These are phyloP conservation scores for Podosphaera fusca DNA, from an alignment of 2,329 filamentous ascomycete genomes.

Conservation along the genomic window DNA sequence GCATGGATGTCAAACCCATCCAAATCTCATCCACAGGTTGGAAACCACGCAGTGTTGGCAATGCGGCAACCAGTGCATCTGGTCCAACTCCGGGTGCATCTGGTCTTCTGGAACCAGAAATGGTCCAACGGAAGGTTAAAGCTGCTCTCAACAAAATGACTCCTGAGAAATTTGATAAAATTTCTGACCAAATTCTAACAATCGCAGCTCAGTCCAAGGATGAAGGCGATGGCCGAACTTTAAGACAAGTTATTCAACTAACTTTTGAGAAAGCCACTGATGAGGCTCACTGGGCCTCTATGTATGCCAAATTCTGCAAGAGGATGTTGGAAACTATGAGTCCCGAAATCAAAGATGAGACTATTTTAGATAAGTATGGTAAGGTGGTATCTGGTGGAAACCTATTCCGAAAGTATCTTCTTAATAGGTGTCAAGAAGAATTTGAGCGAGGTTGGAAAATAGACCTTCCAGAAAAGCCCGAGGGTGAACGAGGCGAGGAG, in stretches of 20 bases:
- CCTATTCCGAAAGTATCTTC: conserved; percentile 92
- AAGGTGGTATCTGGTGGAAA: conserved; percentile 78
- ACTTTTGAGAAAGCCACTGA: conserved; percentile 98
- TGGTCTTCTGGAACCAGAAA: conserved; percentile 57
- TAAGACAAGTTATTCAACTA: conserved; percentile 94
- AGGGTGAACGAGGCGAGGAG: conserved; percentile 32
- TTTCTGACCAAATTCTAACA: conserved; percentile 73
- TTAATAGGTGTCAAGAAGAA: conserved; percentile 96
- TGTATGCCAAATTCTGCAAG: conserved; percentile 98
- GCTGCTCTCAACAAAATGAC: conserved; percentile 99
- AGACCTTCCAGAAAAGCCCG: conserved; percentile 57
- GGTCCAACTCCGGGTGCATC: conserved; percentile 23
- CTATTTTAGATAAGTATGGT: conserved; percentile 72
- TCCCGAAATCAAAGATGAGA: conserved; percentile 82
- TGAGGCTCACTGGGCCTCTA: conserved; percentile 92
- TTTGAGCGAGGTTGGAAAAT: conserved; percentile 95
- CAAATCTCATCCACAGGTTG: conserved; percentile 52
- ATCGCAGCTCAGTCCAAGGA: conserved; percentile 93
- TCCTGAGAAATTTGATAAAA: conserved; percentile 93
- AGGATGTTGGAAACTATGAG: conserved; percentile 93
- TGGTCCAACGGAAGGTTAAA: conserved; percentile 98
- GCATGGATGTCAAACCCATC: conserved; percentile 62
- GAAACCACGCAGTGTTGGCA: conserved; percentile 58
- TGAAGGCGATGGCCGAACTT: conserved; percentile 76
- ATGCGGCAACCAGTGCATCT: conserved; percentile 18